phyloP scores from a whole-genome alignment of 352 stramenopile species.

The Lagenidium giganteum region DNA sequence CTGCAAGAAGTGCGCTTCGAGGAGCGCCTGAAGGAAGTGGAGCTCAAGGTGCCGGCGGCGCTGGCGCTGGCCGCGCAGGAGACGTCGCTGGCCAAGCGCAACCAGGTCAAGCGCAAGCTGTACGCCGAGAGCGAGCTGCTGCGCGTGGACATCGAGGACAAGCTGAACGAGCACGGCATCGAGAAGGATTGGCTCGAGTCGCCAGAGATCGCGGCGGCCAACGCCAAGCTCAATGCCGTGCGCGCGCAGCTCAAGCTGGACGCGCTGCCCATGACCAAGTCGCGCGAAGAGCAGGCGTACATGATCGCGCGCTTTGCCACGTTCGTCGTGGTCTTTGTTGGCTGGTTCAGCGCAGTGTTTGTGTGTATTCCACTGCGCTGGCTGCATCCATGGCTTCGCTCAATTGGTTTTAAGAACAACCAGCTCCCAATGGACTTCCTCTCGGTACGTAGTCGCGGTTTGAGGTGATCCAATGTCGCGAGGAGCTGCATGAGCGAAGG shows the following conservation, averaged over 20 bases:
- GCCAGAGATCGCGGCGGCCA: slow-evolving; percentile 40
- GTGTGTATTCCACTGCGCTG: slow-evolving; percentile 65
- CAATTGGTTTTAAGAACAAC: slow-evolving; percentile 68
- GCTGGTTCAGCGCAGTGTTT: slow-evolving; percentile 66
- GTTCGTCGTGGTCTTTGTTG: slow-evolving; percentile 62
- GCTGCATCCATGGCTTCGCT: slow-evolving; percentile 37
- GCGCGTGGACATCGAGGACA: slow-evolving; percentile 74
- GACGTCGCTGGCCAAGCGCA: slow-evolving; percentile 58
- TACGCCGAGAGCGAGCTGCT: slow-evolving; percentile 72
- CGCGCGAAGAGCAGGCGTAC: slow-evolving; percentile 51
- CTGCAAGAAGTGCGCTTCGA: slow-evolving; percentile 50
- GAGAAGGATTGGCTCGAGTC: slow-evolving; percentile 48
- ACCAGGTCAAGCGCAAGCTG: slow-evolving; percentile 60
- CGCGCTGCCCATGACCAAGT: slow-evolving; percentile 30
- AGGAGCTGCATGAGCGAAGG: slow-evolving; percentile 4
- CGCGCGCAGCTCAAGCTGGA: slow-evolving; percentile 64
- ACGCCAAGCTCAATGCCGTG: slow-evolving; percentile 51
- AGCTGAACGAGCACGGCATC: slow-evolving; percentile 60
- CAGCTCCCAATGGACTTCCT: slow-evolving; percentile 75
- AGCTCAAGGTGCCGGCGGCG: slow-evolving; percentile 36
- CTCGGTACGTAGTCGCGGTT: slow-evolving; percentile 24
- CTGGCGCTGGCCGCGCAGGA: slow-evolving; percentile 32
- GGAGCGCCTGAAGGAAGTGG: slow-evolving; percentile 46
- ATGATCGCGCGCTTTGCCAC: slow-evolving; percentile 63
- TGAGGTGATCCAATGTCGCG: neutral